Percentiles rank a stretch among this genome's conserved stretches.
Evolutionary conservation across 208 protist species (phyloP).

Genomic region (Trypanosoma avium): DNA sequence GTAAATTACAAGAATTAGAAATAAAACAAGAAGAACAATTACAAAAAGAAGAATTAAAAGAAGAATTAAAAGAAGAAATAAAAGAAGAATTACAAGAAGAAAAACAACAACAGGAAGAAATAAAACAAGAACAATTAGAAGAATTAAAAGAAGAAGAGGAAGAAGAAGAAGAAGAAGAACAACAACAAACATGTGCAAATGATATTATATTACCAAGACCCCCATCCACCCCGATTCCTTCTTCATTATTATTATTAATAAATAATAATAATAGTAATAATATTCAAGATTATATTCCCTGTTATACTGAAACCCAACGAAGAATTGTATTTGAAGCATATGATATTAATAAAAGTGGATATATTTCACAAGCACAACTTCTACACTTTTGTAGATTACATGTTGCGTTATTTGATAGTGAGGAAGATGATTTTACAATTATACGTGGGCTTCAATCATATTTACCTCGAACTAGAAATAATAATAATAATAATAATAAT

Average conservation of each 20-base stretch:
- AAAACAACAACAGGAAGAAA: not conserved
- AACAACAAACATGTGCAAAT: not conserved
- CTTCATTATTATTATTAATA: too few species aligned
- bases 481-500: not conserved
- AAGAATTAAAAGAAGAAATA: not conserved
- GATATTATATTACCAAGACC: not conserved
- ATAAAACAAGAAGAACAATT: not conserved
- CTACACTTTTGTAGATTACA: constrained; percentile 41
- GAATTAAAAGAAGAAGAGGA: not conserved
- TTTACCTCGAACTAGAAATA: constrained; percentile 5
- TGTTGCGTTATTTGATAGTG: constrained; percentile 27
- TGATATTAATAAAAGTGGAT: constrained; percentile 25
- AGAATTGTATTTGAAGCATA: constrained; percentile 30
- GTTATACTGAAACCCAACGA: constrained; percentile 31
- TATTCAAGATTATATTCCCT: constrained; percentile 27
- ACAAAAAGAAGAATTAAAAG: not conserved
- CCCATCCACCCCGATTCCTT: too few species aligned
- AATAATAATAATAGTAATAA: too few species aligned
- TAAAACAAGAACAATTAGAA: not conserved
- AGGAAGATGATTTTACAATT: constrained; percentile 26
- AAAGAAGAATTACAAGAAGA: not conserved
- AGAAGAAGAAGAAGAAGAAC: not conserved
- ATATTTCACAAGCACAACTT: constrained; percentile 30
- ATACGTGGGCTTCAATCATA: constrained; percentile 25
- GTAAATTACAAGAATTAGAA: not conserved